Evolutionary conservation across 257 asterid genomes (phyloP).

Genomic region (Primulina eburnea): DNA sequence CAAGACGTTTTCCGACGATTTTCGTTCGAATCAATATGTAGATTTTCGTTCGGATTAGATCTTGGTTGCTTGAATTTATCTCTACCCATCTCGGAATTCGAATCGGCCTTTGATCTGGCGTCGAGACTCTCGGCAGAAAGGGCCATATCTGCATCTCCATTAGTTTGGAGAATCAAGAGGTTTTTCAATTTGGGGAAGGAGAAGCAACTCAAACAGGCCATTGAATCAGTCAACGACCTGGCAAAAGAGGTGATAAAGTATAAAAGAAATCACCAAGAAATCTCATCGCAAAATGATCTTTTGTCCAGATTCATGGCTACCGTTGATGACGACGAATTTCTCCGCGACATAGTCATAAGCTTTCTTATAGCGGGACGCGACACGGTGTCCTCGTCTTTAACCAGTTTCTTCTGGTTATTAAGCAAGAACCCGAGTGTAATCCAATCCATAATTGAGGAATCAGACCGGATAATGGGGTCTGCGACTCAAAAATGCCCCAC

Average conservation of each 20-base stretch:
- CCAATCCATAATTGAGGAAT: constrained; percentile 31
- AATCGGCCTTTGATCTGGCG: constrained; percentile 64
- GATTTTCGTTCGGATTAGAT: constrained; percentile 66
- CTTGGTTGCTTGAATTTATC: constrained; percentile 57
- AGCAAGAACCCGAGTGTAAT: constrained; percentile 24
- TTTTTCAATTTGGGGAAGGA: constrained; percentile 59
- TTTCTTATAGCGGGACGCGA: constrained; percentile 25
- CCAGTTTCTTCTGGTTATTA: constrained; percentile 36
- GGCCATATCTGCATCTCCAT: constrained; percentile 54
- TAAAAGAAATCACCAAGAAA: constrained; percentile 17
- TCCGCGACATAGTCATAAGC: constrained; percentile 25
- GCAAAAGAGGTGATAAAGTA: constrained; percentile 36
- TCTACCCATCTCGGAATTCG: constrained; percentile 51
- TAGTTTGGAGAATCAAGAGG: constrained; percentile 64
- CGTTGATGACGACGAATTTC: constrained; percentile 19
- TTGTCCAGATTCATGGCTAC: constrained; percentile 23
- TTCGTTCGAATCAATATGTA: constrained; percentile 69
- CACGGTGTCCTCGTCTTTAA: constrained; percentile 18
- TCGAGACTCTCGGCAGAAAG: constrained; percentile 69
- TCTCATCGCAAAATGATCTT: constrained; percentile 24
- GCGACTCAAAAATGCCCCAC: constrained; percentile 7
- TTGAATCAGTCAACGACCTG: constrained; percentile 37
- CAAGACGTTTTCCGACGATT: constrained; percentile 75
- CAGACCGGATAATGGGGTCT: constrained; percentile 33
- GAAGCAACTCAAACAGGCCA: constrained; percentile 50